Conservation (phyloP, 176 grass and related monocot genomes). For the Oryza glumipatula region DNA sequence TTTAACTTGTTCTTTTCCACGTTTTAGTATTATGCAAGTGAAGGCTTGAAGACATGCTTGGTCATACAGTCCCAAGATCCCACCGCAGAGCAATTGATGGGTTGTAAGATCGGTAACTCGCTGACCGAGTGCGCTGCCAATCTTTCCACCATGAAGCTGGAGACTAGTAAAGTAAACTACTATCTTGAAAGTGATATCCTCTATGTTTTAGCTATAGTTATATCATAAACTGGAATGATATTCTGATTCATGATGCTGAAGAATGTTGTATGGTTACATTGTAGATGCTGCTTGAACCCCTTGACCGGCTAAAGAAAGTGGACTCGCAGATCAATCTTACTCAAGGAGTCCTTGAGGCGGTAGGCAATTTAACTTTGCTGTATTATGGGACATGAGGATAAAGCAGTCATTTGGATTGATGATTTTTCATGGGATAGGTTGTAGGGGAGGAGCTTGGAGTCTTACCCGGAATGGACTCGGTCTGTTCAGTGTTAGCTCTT, state of each 20-base stretch:
- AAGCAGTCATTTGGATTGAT: constrained; percentile 45
- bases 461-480: constrained; percentile 81
- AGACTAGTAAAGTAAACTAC: constrained; percentile 83
- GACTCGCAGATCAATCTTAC: constrained; percentile 76
- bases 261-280: constrained; percentile 21
- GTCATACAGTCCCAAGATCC: constrained; percentile 80
- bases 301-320: constrained; percentile 85
- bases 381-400: constrained; percentile 14
- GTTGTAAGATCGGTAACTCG: constrained; percentile 63
- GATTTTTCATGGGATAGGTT: constrained; percentile 69
- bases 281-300: constrained; percentile 83
- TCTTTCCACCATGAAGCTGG: constrained; percentile 71
- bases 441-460: constrained; percentile 94
- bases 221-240: not conserved
- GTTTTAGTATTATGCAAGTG: constrained; percentile 75
- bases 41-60: constrained; percentile 84
- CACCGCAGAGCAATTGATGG: constrained; percentile 68
- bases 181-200: constrained; percentile 9
- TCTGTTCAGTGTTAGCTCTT: constrained; percentile 70
- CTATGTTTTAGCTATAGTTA: not conserved
- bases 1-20: constrained; percentile 9
- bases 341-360: constrained; percentile 90
- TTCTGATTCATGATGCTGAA: constrained; percentile 21
- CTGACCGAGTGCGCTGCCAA: constrained; percentile 52
- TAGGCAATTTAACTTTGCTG: constrained; percentile 38